Evolutionary conservation across 495 filamentous ascomycete genomes (phyloP).

Genomic region (Neurospora pannonica): DNA sequence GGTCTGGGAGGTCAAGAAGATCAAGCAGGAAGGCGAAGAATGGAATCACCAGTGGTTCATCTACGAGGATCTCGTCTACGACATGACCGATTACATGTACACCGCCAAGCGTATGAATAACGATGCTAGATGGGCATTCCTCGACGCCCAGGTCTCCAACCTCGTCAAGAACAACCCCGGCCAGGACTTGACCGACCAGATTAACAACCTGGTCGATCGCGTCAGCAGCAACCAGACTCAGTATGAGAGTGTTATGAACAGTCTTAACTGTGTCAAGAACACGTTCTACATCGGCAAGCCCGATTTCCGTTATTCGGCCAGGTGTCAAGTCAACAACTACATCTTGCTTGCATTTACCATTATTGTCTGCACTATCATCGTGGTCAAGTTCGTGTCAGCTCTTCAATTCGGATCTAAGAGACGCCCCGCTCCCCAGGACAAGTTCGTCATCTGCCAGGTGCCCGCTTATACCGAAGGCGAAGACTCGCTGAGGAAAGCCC

Average conservation of each 20-base stretch:
- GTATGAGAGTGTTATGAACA: slow-evolving; percentile 40
- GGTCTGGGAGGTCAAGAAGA: slow-evolving; percentile 47
- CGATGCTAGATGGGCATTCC: slow-evolving; percentile 49
- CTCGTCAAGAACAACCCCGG: slow-evolving; percentile 69
- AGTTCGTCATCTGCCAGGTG: slow-evolving; percentile 97
- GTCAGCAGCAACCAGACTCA: slow-evolving; percentile 28
- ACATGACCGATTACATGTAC: slow-evolving; percentile 84
- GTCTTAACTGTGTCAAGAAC: slow-evolving; percentile 70
- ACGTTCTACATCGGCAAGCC: slow-evolving; percentile 72
- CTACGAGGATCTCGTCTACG: slow-evolving; percentile 65
- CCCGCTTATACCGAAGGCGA: slow-evolving; percentile 98
- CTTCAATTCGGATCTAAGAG: slow-evolving; percentile 90
- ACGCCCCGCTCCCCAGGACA: slow-evolving; percentile 84
- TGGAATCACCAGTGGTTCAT: slow-evolving; percentile 71
- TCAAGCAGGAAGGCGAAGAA: slow-evolving; percentile 56
- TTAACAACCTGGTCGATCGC: slow-evolving; percentile 37
- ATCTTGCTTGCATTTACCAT: slow-evolving; percentile 80
- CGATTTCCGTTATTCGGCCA: slow-evolving; percentile 70
- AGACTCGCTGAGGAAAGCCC: slow-evolving; percentile 79
- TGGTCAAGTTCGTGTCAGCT: slow-evolving; percentile 86
- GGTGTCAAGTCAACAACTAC: slow-evolving; percentile 85
- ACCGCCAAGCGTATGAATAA: slow-evolving; percentile 47
- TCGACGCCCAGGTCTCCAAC: slow-evolving; percentile 53
- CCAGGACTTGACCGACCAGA: slow-evolving; percentile 59
- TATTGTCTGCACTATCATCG: slow-evolving; percentile 68